Conservation (phyloP, 2,329 filamentous ascomycete genomes). For the Botrytis galanthina region DNA sequence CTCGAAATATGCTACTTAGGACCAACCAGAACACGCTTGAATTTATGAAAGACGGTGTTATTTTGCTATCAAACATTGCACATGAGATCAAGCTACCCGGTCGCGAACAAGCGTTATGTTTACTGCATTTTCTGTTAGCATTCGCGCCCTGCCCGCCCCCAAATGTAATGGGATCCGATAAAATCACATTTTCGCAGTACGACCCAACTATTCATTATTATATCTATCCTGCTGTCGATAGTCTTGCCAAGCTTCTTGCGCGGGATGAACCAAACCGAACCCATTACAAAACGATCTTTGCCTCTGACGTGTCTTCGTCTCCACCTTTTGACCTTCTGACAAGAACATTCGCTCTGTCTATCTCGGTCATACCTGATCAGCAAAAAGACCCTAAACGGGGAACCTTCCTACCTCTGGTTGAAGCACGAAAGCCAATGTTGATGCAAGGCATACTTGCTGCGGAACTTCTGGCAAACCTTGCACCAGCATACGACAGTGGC, state of each 20-base stretch:
- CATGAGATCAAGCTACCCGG: slow-evolving; percentile 77
- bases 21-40: slow-evolving; percentile 84
- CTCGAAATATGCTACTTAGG: slow-evolving; percentile 80
- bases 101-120: slow-evolving; percentile 80
- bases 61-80: slow-evolving; percentile 85
- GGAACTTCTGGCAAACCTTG: slow-evolving; percentile 78
- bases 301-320: slow-evolving; percentile 62
- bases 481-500: slow-evolving; percentile 66
- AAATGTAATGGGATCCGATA: slow-evolving; percentile 49
- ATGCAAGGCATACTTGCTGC: slow-evolving; percentile 91
- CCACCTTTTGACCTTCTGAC: slow-evolving; percentile 79
- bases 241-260: slow-evolving; percentile 85
- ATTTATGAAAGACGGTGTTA: slow-evolving; percentile 94
- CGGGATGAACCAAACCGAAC: slow-evolving; percentile 89
- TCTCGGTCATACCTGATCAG: slow-evolving; percentile 80
- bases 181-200: slow-evolving; percentile 75
- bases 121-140: slow-evolving; percentile 84
- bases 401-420: slow-evolving; percentile 64
- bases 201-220: slow-evolving; percentile 82
- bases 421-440: slow-evolving; percentile 81
- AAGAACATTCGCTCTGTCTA: slow-evolving; percentile 79
- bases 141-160: slow-evolving; percentile 82
- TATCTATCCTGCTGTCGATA: slow-evolving; percentile 84
- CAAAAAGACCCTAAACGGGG: slow-evolving; percentile 55
- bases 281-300: slow-evolving; percentile 79